phyloP scores from a whole-genome alignment of 164 flowering plant species.

The Tetracentron sinense region DNA sequence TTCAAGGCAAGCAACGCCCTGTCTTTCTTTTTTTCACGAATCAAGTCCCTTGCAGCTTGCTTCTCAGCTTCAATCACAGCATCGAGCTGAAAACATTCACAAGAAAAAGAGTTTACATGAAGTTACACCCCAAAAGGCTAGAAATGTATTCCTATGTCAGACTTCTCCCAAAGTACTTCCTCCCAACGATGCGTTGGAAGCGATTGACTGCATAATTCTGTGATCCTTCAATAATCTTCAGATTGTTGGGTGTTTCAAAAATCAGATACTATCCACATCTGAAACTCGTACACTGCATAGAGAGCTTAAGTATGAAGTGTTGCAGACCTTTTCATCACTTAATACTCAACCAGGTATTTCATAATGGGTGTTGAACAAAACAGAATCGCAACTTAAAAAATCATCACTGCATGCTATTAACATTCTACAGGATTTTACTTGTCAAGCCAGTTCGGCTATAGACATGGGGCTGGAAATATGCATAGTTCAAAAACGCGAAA shows the following conservation, averaged over 20 bases:
- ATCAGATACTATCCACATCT: no score
- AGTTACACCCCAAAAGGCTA: background rate
- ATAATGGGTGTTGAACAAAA: background rate
- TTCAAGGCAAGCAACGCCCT: slow-evolving; percentile 90
- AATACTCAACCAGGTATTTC: background rate
- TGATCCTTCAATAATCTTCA: no score
- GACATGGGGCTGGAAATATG: background rate
- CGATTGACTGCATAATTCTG: background rate
- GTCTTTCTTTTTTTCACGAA: slow-evolving; percentile 90
- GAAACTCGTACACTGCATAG: no score
- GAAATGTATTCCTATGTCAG: background rate
- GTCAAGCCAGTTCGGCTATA: background rate
- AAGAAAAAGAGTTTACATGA: background rate
- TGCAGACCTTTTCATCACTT: background rate
- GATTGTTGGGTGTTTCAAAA: no score
- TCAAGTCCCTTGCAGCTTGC: slow-evolving; percentile 85
- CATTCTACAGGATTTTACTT: background rate
- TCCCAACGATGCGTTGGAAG: background rate
- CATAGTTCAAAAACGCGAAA: no score
- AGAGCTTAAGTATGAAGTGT: no score
- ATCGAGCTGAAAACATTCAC: slow-evolving; percentile 54
- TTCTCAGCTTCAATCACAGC: slow-evolving; percentile 94
- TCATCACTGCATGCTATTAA: background rate
- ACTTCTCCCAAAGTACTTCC: background rate
- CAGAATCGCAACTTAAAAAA: background rate